These are phyloP conservation scores for Ustilaginoidea virens DNA, from an alignment of 2,329 filamentous ascomycete species.

Conservation along the genomic window DNA sequence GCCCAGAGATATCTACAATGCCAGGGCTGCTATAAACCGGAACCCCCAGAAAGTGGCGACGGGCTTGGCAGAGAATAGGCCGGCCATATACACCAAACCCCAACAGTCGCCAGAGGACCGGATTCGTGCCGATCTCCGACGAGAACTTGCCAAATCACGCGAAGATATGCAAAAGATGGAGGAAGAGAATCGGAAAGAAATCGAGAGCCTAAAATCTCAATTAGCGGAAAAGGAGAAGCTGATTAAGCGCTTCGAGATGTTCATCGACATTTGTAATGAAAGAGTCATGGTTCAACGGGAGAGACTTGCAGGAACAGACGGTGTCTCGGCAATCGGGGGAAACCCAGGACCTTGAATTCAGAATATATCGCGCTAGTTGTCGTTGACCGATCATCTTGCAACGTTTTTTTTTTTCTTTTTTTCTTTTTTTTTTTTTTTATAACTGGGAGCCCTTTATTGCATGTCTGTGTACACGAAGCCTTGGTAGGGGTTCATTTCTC, in stretches of 20 bases:
- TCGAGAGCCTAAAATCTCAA: conserved; percentile 41
- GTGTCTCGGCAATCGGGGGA: conserved; percentile 11
- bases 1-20: conserved; percentile 52
- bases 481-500: too few species aligned
- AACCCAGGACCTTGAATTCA: conserved; percentile 10
- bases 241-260: conserved; percentile 51
- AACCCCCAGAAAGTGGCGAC: conserved; percentile 47
- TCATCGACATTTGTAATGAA: conserved; percentile 54
- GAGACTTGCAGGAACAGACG: conserved; percentile 24
- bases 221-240: conserved; percentile 47
- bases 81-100: conserved; percentile 52
- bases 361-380: too few species aligned
- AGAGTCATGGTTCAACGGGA: conserved; percentile 48
- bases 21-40: conserved; percentile 49
- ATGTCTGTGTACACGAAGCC: too few species aligned
- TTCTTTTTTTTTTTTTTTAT: too few species aligned
- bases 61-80: conserved; percentile 43
- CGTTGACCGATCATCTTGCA: too few species aligned
- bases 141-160: conserved; percentile 41
- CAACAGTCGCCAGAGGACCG: conserved; percentile 47
- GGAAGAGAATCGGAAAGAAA: conserved; percentile 40
- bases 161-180: conserved; percentile 40
- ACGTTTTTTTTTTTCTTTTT: too few species aligned
- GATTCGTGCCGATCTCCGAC: conserved; percentile 44
- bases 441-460: too few species aligned